Percentiles rank a stretch among this genome's conserved stretches.
These are phyloP conservation scores for Xylaria sp. DNA, from an alignment of 2,329 filamentous ascomycete genomes.

Conservation along the genomic window DNA sequence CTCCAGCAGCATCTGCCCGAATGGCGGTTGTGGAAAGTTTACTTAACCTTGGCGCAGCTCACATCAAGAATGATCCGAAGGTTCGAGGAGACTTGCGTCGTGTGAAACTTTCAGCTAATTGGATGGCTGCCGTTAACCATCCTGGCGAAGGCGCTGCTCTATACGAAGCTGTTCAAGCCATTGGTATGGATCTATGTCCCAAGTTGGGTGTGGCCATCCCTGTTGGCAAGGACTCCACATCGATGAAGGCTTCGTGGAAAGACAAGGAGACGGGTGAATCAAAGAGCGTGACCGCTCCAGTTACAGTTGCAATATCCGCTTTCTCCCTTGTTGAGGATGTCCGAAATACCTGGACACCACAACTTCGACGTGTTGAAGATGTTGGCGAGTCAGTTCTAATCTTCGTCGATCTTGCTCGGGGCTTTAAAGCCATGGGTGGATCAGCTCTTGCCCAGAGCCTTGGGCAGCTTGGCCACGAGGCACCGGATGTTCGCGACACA, in stretches of 20 bases:
- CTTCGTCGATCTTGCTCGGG: constrained; percentile 88
- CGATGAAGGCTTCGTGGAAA: constrained; percentile 98
- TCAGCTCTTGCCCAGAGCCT: constrained; percentile 92
- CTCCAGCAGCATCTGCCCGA: constrained; percentile 86
- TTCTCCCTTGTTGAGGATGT: constrained; percentile 87
- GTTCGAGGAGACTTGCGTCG: constrained; percentile 74
- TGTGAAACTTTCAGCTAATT: constrained; percentile 93
- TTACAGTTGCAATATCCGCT: constrained; percentile 90
- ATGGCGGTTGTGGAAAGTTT: constrained; percentile 97
- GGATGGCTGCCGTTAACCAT: constrained; percentile 98
- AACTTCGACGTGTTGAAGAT: constrained; percentile 82
- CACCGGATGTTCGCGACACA: constrained; percentile 85
- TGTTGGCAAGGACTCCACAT: constrained; percentile 97
- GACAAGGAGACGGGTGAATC: constrained; percentile 71
- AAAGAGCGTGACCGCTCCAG: constrained; percentile 90
- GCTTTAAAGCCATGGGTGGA: constrained; percentile 84
- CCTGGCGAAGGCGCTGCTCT: constrained; percentile 91
- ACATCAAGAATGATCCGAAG: constrained; percentile 54
- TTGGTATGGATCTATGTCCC: constrained; percentile 92
- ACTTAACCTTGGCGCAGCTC: constrained; percentile 85
- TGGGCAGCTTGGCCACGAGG: constrained; percentile 83
- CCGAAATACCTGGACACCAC: constrained; percentile 91
- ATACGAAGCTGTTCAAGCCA: constrained; percentile 92
- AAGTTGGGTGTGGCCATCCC: constrained; percentile 92
- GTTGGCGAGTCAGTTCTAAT: constrained; percentile 89